Evolutionary conservation across 148 eudicot genomes (phyloP).

Genomic region (Spergularia marina): DNA sequence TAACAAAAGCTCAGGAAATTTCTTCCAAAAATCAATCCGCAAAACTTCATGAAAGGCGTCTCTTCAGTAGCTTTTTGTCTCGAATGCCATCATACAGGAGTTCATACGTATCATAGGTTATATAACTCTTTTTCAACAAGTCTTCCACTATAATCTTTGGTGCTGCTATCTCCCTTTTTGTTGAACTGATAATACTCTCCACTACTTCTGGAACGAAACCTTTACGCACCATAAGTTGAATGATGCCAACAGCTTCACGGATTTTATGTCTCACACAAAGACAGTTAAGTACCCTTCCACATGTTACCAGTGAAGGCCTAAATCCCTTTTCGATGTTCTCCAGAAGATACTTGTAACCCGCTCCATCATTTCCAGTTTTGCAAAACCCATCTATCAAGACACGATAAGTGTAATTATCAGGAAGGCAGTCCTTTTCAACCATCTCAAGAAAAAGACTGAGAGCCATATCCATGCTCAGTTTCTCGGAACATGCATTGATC

Average conservation of each 20-base stretch:
- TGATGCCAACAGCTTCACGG: conserved; percentile 64
- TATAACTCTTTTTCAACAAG: conserved; percentile 75
- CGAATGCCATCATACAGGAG: conserved; percentile 78
- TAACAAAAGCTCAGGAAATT: conserved; percentile 4
- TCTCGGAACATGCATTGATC: conserved; percentile 66
- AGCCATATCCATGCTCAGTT: conserved; percentile 61
- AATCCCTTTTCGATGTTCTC: conserved; percentile 55
- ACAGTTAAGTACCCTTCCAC: conserved; percentile 87
- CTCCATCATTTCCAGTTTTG: conserved; percentile 60
- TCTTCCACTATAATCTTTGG: conserved; percentile 94
- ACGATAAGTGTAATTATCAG: conserved; percentile 70
- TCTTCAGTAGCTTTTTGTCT: conserved; percentile 62
- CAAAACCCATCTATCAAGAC: conserved; percentile 88
- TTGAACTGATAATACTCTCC: conserved; percentile 61
- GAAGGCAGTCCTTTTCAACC: conserved; percentile 49
- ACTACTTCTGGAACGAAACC: conserved; percentile 83
- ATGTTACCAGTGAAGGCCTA: conserved; percentile 58
- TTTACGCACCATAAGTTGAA: conserved; percentile 70
- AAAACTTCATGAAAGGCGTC: conserved; percentile 24
- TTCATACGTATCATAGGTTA: conserved; percentile 84
- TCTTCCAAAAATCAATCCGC: conserved; percentile 8
- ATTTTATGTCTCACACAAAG: conserved; percentile 70
- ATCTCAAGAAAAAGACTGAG: conserved; percentile 60
- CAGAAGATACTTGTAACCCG: conserved; percentile 60
- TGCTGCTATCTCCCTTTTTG: conserved; percentile 84